These are phyloP conservation scores for Alternaria alternata DNA, from an alignment of 2,329 filamentous ascomycete species.

Conservation along the genomic window DNA sequence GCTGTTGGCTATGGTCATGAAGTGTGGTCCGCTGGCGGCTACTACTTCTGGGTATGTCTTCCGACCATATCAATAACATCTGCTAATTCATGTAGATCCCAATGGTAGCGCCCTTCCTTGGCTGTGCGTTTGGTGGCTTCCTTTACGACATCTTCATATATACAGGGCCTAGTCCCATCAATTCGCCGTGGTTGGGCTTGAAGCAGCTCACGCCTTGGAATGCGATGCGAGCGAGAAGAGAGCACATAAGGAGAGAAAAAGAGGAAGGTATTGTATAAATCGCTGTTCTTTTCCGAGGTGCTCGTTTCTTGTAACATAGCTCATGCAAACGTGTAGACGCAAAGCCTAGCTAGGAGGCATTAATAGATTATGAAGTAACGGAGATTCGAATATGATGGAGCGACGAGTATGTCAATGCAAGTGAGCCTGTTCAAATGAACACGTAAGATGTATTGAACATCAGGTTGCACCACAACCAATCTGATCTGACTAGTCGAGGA, in stretches of 20 bases:
- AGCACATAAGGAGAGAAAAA: constrained; percentile 35
- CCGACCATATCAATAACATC: neutral
- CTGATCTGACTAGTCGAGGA: neutral
- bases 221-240: constrained; percentile 30
- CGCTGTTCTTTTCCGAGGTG: too few relatives aligned
- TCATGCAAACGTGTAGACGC: too few relatives aligned
- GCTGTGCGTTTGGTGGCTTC: constrained; percentile 50
- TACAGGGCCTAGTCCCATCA: constrained; percentile 74
- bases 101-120: constrained; percentile 74
- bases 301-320: too few relatives aligned
- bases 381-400: too few relatives aligned
- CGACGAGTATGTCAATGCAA: too few relatives aligned
- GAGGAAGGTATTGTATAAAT: constrained; percentile 40
- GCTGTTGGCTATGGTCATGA: constrained; percentile 72
- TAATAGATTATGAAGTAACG: too few relatives aligned
- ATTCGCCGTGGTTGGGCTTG: constrained; percentile 72
- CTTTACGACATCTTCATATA: constrained; percentile 61
- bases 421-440: too few relatives aligned
- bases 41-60: constrained; percentile 73
- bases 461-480: too few relatives aligned
- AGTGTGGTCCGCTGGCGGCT: constrained; percentile 72
- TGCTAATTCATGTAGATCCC: constrained; percentile 61
- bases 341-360: too few relatives aligned
- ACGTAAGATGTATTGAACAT: too few relatives aligned
- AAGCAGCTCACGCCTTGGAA: constrained; percentile 55